Conservation (phyloP, 345 rosid species). For the Anastatica hierochuntica region DNA sequence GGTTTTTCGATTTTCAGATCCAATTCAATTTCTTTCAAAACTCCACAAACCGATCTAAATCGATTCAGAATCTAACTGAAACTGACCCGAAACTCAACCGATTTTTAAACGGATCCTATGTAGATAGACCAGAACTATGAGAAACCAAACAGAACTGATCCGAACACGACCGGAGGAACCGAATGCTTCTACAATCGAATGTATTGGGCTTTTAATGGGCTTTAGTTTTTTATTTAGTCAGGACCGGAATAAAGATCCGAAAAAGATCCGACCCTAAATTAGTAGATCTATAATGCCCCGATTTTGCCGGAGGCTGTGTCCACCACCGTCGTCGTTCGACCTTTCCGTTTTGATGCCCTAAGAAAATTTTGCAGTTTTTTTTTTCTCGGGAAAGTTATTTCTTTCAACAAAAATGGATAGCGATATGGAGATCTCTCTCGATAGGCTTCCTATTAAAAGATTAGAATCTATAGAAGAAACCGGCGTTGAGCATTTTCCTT, state of each 20-base stretch:
- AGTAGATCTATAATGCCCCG: constrained; percentile 8
- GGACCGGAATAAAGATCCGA: constrained; percentile 1
- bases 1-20: no score
- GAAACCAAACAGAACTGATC: no score
- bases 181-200: no score
- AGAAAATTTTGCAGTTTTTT: not conserved
- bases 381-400: no score
- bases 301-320: not conserved
- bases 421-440: constrained; percentile 58
- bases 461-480: constrained; percentile 71
- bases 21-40: no score
- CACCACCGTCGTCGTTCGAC: constrained; percentile 15
- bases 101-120: no score
- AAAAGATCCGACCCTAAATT: constrained; percentile 1
- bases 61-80: no score
- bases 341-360: not conserved
- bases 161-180: no score
- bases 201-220: constrained; percentile 18
- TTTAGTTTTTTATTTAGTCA: not conserved
- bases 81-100: no score
- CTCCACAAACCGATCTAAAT: no score
- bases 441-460: constrained; percentile 77
- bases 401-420: constrained; percentile 50
- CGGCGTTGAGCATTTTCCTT: constrained; percentile 61
- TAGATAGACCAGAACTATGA: no score